Evolutionary conservation across 495 filamentous ascomycete species (phyloP).

Genomic region (Talaromyces liani): DNA sequence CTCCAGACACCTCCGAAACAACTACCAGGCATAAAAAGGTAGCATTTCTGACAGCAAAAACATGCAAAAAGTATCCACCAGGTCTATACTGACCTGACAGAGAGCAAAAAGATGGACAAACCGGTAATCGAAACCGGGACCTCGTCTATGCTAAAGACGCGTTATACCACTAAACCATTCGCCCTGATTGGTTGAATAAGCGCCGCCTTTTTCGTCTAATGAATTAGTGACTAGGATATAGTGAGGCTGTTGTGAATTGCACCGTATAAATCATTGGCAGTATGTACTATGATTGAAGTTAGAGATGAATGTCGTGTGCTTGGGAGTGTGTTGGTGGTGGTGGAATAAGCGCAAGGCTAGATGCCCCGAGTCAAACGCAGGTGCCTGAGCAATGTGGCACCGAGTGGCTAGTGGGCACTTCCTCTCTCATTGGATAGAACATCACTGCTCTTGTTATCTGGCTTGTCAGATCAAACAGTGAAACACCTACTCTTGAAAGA

Average conservation of each 20-base stretch:
- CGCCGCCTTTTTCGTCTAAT: not conserved
- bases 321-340: not conserved
- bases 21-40: not conserved
- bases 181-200: not conserved
- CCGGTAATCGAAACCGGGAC: conserved; percentile 7
- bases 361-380: not conserved
- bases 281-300: not conserved
- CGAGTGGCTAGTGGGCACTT: not conserved
- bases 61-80: not conserved
- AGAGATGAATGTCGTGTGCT: not conserved
- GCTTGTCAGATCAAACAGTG: not conserved
- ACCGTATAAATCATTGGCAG: not conserved
- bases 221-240: not conserved
- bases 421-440: conserved; percentile 2
- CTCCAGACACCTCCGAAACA: not conserved
- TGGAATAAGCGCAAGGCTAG: not conserved
- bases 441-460: not conserved
- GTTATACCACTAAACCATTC: conserved; percentile 5
- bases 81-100: not conserved
- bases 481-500: not conserved
- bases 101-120: not conserved
- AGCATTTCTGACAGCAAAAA: not conserved
- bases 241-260: not conserved
- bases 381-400: conserved; percentile 1
- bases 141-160: not conserved